Evolutionary conservation across 2,329 filamentous ascomycete genomes (phyloP).

Genomic region (Colletotrichum tofieldiae): DNA sequence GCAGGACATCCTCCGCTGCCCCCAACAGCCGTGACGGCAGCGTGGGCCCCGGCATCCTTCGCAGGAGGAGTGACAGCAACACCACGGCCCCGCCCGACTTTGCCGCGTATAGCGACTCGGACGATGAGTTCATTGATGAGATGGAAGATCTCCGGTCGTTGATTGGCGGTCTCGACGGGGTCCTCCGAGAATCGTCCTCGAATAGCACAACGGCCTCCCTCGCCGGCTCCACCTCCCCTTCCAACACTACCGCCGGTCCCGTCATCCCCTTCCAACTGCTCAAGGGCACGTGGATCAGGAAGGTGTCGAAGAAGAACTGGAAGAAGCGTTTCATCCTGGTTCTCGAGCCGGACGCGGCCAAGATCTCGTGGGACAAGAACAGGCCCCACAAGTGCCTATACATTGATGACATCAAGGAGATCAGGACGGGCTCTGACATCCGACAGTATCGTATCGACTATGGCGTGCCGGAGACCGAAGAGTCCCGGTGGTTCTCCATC

Average conservation of each 20-base stretch:
- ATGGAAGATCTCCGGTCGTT: slow-evolving; percentile 63
- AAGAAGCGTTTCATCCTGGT: slow-evolving; percentile 79
- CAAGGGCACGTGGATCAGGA: slow-evolving; percentile 83
- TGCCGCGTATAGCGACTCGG: slow-evolving; percentile 65
- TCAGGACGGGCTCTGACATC: slow-evolving; percentile 86
- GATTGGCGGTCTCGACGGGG: slow-evolving; percentile 57
- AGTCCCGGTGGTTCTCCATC: slow-evolving; percentile 89
- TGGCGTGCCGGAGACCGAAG: slow-evolving; percentile 76
- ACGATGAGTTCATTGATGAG: slow-evolving; percentile 71
- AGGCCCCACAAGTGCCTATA: slow-evolving; percentile 89
- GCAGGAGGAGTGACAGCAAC: slow-evolving; percentile 91
- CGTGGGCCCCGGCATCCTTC: slow-evolving; percentile 89
- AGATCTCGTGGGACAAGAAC: slow-evolving; percentile 88
- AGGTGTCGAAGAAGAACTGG: slow-evolving; percentile 88
- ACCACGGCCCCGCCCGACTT: slow-evolving; percentile 73
- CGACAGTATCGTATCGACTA: slow-evolving; percentile 92
- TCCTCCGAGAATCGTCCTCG: slow-evolving; percentile 63
- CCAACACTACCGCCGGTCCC: slow-evolving; percentile 71
- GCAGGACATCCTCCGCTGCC: slow-evolving; percentile 84
- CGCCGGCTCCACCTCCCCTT: slow-evolving; percentile 56
- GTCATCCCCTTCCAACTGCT: slow-evolving; percentile 84
- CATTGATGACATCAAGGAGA: slow-evolving; percentile 95
- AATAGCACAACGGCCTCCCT: slow-evolving; percentile 65
- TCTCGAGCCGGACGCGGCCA: slow-evolving; percentile 86
- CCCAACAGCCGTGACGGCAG: slow-evolving; percentile 88